A percentile compares a stretch with the other conserved stretches of the same genome.
Evolutionary conservation across 495 filamentous ascomycete species (phyloP).

Genomic region (Penicillium longicatenatum): DNA sequence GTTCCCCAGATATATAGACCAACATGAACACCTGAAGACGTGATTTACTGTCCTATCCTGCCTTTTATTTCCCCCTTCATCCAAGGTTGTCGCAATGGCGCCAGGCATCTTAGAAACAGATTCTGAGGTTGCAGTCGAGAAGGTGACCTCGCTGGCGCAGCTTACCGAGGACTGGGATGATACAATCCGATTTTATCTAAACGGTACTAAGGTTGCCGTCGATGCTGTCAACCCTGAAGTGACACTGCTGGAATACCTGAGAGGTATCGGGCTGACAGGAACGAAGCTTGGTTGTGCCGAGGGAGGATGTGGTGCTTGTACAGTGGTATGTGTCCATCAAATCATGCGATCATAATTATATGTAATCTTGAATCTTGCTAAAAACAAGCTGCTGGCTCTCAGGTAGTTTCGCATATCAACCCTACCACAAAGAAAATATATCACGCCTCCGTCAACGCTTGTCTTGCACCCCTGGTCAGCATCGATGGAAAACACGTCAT

Average conservation of each 20-base stretch:
- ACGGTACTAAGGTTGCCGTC: conserved; percentile 86
- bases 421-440: conserved; percentile 88
- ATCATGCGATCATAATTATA: background rate
- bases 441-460: conserved; percentile 92
- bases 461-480: conserved; percentile 86
- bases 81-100: conserved; percentile 59
- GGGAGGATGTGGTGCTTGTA: conserved; percentile 96
- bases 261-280: conserved; percentile 83
- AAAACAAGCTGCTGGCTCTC: conserved; percentile 2
- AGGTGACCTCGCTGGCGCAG: conserved; percentile 47
- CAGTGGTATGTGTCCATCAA: conserved; percentile 66
- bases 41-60: conserved; percentile 9
- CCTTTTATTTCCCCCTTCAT: background rate
- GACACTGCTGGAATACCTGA: conserved; percentile 89
- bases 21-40: conserved; percentile 11
- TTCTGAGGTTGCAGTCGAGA: conserved; percentile 50
- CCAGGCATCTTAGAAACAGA: conserved; percentile 53
- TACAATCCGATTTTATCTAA: conserved; percentile 84
- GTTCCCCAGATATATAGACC: conserved; percentile 11
- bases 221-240: conserved; percentile 86
- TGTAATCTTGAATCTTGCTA: conserved; percentile 1
- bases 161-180: conserved; percentile 68
- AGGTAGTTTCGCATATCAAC: conserved; percentile 88
- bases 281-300: conserved; percentile 83
- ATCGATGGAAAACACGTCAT: conserved; percentile 98